Base-by-base conservation (phyloP, 2,329 filamentous ascomycete species). In the Fusarium metavorans region DNA sequence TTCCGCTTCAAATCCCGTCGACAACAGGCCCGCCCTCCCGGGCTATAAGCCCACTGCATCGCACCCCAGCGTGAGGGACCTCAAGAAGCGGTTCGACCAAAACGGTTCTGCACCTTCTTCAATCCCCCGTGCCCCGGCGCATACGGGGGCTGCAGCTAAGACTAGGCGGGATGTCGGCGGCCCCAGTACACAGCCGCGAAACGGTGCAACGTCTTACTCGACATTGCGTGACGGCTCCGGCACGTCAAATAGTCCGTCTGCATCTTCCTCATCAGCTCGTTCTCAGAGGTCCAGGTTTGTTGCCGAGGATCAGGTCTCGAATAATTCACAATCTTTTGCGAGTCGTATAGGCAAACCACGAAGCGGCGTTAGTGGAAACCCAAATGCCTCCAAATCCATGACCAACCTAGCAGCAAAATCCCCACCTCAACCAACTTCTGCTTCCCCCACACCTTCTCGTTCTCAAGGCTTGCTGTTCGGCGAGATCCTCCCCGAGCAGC, bases 11-110 rank as follows among this genome's bases (percentile, higher is more conserved):
- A 89, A 86, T 75, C 89, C 90, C 43, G 79, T 88, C 60, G 88
- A 88, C 70, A 85, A 86, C 76, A 85, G 82, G 74, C 74, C 81
- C 45, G 61, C 67, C 56, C 74, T 78, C 54, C 74, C 75, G 54
- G 74, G 80, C 64, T 84, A 79, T 70, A 75, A 82, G 61, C 77
- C 79, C 48, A 78, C 79, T 61, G 79, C 81, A 56, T 77, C 83
- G 75, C 88, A 92, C 75, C 87, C 91, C n/a, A 95, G 92, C 70
- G 93, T 97, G 76, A 94, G 92, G 83, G 94, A 97, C 80, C 86
- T 97, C 72, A 92, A 94, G 78, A 94, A 92, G 82, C 92, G 90
- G 64, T 97, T 96, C 83, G 93, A 96, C 82, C 90, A 92, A 79
- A 91, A 87, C 75, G 85, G 82, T 72, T 67, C 73, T 74, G 70